phyloP scores from a whole-genome alignment of 352 stramenopile genomes.

The Plasmopara viticola region DNA sequence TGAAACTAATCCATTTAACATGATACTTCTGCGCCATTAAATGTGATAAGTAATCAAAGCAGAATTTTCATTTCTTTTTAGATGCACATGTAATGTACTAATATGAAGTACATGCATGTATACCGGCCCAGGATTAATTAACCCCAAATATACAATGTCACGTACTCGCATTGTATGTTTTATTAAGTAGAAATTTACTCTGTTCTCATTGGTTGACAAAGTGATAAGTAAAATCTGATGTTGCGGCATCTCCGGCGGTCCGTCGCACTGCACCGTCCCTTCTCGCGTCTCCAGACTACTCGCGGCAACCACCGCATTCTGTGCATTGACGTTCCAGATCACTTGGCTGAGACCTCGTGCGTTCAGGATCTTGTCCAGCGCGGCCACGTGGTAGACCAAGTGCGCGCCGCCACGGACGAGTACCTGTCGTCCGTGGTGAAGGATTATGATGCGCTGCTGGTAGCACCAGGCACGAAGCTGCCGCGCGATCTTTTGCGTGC shows the following conservation, averaged over 20 bases:
- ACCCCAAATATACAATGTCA: no score
- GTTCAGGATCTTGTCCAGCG: slow-evolving; percentile 68
- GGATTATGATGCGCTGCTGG: slow-evolving; percentile 60
- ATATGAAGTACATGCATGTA: no score
- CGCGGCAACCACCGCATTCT: slow-evolving; percentile 39
- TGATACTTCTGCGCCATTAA: no score
- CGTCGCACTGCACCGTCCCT: background rate
- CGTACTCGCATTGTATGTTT: no score
- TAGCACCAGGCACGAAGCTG: slow-evolving; percentile 43
- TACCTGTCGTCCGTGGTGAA: slow-evolving; percentile 26
- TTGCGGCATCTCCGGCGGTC: slow-evolving; percentile 18
- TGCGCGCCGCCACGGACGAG: slow-evolving; percentile 28
- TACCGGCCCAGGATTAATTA: no score
- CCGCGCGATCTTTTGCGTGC: slow-evolving; percentile 34
- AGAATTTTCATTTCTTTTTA: no score
- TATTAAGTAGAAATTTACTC: no score
- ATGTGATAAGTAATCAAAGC: no score
- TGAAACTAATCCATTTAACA: no score
- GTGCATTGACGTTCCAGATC: slow-evolving; percentile 50
- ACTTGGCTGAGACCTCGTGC: slow-evolving; percentile 42
- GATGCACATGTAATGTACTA: no score
- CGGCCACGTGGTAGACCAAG: slow-evolving; percentile 55
- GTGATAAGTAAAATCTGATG: slow-evolving; percentile 3
- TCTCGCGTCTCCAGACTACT: slow-evolving; percentile 15
- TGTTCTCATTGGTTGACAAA: no score